Conservation (phyloP, 495 filamentous ascomycete species). For the Annulohypoxylon bovei region DNA sequence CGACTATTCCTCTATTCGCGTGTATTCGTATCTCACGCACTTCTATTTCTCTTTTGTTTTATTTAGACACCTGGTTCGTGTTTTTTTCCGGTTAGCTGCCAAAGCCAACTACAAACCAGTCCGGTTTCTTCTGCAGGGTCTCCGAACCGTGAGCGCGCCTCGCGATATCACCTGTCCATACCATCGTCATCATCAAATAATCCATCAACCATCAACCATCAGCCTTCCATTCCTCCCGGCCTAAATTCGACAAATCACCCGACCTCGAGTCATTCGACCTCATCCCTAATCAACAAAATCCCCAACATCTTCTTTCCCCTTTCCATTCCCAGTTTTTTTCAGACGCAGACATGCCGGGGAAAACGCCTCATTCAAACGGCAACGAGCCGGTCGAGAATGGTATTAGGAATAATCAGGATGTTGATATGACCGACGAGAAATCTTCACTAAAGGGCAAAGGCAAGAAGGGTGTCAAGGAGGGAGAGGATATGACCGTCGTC, state of each 20-base stretch:
- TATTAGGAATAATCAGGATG: constrained; percentile 78
- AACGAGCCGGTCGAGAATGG: constrained; percentile 79
- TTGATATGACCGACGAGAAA: constrained; percentile 82
- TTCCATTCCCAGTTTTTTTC: constrained; percentile 18
- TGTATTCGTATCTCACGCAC: constrained; percentile 21
- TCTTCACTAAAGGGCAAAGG: constrained; percentile 67
- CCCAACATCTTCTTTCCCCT: background rate
- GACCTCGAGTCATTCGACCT: constrained; percentile 11
- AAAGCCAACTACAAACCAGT: constrained; percentile 16
- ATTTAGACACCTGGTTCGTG: constrained; percentile 38
- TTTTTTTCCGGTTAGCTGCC: constrained; percentile 24
- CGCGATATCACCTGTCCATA: constrained; percentile 39
- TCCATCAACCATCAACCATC: constrained; percentile 32
- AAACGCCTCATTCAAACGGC: constrained; percentile 76
- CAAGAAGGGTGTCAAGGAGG: constrained; percentile 68
- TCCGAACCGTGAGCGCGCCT: constrained; percentile 46
- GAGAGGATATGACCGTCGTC: constrained; percentile 86
- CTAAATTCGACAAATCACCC: constrained; percentile 22
- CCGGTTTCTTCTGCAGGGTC: constrained; percentile 29
- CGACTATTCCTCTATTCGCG: constrained; percentile 13
- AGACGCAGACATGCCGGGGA: constrained; percentile 62
- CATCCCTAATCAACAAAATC: constrained; percentile 6
- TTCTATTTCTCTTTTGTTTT: constrained; percentile 39
- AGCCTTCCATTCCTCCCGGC: constrained; percentile 32
- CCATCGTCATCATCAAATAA: constrained; percentile 36